Evolutionary conservation across 805 yeast species (phyloP).

Genomic region (Candida gorgasii): DNA sequence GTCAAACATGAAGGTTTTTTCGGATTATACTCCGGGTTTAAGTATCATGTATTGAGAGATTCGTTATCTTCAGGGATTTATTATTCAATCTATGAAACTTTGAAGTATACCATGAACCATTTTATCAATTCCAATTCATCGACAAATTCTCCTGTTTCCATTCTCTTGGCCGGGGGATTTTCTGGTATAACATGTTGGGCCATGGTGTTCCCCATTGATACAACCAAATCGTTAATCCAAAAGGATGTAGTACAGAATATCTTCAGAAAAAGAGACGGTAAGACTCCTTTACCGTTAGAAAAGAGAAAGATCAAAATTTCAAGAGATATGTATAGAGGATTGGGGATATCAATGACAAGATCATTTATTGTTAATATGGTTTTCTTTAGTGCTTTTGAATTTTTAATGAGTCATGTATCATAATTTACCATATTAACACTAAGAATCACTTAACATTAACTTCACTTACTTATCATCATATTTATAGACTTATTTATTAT

Average conservation of each 20-base stretch:
- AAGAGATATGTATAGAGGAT: constrained; percentile 67
- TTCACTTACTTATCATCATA: too few relatives aligned
- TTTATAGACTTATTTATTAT: constrained; percentile 5
- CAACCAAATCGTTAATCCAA: constrained; percentile 73
- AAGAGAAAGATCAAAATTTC: constrained; percentile 30
- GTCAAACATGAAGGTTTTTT: constrained; percentile 56
- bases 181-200: constrained; percentile 79
- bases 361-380: constrained; percentile 73
- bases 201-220: constrained; percentile 76
- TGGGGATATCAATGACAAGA: constrained; percentile 72
- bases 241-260: constrained; percentile 71
- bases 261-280: constrained; percentile 51
- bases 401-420: constrained; percentile 56
- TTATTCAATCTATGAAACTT: constrained; percentile 73
- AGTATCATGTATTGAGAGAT: constrained; percentile 69
- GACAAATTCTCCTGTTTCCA: constrained; percentile 31
- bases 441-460: too few relatives aligned
- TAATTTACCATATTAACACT: constrained; percentile 20
- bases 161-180: constrained; percentile 67
- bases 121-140: constrained; percentile 28
- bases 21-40: constrained; percentile 74
- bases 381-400: constrained; percentile 73
- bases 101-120: constrained; percentile 51
- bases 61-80: constrained; percentile 70
- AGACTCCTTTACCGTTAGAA: constrained; percentile 38